Evolutionary conservation across 2,329 filamentous ascomycete species (phyloP), one percentile per base, ranked within the genome.

Genomic region (Sordariomycetes sp.): DNA sequence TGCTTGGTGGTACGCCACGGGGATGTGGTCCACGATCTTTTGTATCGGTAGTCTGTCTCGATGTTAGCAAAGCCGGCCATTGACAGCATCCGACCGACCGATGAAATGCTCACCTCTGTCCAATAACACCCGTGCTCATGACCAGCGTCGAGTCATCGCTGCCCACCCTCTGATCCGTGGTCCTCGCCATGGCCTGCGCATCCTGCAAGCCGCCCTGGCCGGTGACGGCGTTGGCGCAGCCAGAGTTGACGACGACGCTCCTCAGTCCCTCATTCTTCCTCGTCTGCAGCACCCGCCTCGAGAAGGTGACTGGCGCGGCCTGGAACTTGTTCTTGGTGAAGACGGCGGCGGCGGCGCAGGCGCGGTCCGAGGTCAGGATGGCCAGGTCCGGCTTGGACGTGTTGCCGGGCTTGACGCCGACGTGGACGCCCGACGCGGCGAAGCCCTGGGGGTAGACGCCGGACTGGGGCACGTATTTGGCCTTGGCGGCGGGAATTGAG

Each of bases 261-360:
- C 81, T 73, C 36, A 96, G 72, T 2, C 82, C 85, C 10, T 71
- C 57, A 38, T 86, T 83, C 31, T 69, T 64, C 45, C 76, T 75
- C 43, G 67, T 68, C 53, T 77, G 68, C 23, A 94, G 63, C 39
- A 88, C 75, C 37, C 81, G 70, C 42, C 79, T 72, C 57, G 83
- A 90, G 40, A 94, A 83, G 20, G 85, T 86, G 29, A 98, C 90
- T 5, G 92, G 92, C 9, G 92, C 92, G 14, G 92, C 92, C 61
- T 95, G 88, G 64, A 98, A 98, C 59, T 90, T 88, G 66, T 98
- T 98, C 59, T 87, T 93, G 35, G 92, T 98, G 64, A 96, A 95
- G 30, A 96, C 88, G 6, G 87, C 92, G 1, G 88, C 86, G 8
- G 82, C 88, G 6, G 85, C 73, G 58, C 87, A 95, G 35, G 88